Base-by-base conservation (phyloP, 2,329 filamentous ascomycete genomes). In the Hymenoscyphus linearis region DNA sequence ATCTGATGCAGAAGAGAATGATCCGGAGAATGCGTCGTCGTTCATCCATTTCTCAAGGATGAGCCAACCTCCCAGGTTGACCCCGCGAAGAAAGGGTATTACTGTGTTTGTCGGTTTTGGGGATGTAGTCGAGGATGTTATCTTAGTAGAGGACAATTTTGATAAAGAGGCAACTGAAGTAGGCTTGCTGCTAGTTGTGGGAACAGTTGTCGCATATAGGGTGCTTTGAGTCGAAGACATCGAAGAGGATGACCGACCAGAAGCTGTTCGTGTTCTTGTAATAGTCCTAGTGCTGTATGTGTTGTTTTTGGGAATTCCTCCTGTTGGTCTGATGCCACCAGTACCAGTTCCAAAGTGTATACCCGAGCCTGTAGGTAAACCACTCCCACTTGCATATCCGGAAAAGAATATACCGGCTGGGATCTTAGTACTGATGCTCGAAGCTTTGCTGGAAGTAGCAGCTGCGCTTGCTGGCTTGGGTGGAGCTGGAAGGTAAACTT, bases 41-140 rank as follows among this genome's bases (percentile, higher is more conserved):
- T 68, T 69, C 73, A 78, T 84, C 80, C 80, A 83, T 59, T 71
- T 68, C 68, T 69, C 66, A 18, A 70, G 64, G 36, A 70, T 52
- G 1, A 70, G 66, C 73, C 73, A 75, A 22, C 73, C 73, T 22
- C 74, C 74, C 47, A 74, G 63, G 56, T 75, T 75, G 37, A 75
- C 73, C 16, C 73, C 73, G 16, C 70, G 73, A 34, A 83, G 64
- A 31, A 69, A 68, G 14, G 65, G 62, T 14, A 61, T 64, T n/a
- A 18, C 53, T 25, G 60, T 59, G 36, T 10, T 52, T 18, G 58
- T 10, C 52, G 58, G 25, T 26, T 35, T 26, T 7, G 56, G n/a
- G 16, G 44, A 5, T 14, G 14, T 5, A 47, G 58, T 34, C 9
- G 60, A 56, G 26, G 55, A 14, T 16, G 47, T 13, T 9, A 50